Conservation (phyloP, 2,329 filamentous ascomycete species). For the Colletotrichum cordylinicola region DNA sequence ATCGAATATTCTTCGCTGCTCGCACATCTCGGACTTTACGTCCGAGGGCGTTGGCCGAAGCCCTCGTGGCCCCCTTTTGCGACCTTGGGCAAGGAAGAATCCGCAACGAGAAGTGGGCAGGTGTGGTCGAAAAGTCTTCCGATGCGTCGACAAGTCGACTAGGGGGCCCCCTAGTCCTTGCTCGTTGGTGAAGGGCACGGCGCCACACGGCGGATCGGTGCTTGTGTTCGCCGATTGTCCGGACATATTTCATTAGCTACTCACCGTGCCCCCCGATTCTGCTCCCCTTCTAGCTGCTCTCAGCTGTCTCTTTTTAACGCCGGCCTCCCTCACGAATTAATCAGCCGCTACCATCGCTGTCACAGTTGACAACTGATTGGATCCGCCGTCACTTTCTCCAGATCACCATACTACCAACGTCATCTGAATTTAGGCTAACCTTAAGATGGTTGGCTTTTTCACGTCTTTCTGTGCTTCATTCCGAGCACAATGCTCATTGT, state of each 20-base stretch:
- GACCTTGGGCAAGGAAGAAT: background rate
- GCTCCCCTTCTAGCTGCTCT: background rate
- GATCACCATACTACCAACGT: background rate
- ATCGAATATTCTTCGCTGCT: background rate
- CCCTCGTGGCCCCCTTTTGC: background rate
- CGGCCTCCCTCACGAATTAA: background rate
- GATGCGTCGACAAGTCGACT: background rate
- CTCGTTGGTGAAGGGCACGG: background rate
- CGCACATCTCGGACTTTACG: background rate
- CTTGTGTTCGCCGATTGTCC: constrained; percentile 1
- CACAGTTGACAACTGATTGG: background rate
- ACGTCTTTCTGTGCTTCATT: background rate
- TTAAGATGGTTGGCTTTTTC: background rate
- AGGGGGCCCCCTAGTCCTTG: background rate
- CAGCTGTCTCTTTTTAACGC: background rate
- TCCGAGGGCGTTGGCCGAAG: background rate
- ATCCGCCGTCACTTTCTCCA: background rate
- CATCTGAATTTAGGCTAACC: background rate
- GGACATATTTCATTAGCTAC: background rate
- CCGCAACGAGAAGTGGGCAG: background rate
- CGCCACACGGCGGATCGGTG: constrained; percentile 1
- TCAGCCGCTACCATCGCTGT: background rate
- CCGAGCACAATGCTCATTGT: background rate
- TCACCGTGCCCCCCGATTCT: background rate
- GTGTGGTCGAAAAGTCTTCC: background rate